Evolutionary conservation across 176 grass and related monocot species (phyloP).

Genomic region (Pontederia crassipes): DNA sequence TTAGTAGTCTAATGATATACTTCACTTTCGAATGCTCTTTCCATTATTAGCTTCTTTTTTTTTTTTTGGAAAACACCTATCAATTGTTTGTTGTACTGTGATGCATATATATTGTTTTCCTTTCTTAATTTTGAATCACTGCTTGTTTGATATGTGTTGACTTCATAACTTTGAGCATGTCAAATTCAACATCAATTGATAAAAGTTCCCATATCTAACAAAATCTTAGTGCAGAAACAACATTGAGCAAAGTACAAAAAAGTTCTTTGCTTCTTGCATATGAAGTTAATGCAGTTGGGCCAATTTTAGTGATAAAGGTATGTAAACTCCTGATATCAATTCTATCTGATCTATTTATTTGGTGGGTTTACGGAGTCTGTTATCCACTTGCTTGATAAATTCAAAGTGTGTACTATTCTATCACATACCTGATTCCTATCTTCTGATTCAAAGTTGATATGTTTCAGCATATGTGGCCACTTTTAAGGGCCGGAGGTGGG

Average conservation of each 20-base stretch:
- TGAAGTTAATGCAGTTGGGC: conserved; percentile 71
- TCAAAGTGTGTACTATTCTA: background rate
- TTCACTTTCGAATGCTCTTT: background rate
- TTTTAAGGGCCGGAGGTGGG: conserved; percentile 48
- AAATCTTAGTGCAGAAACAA: conserved; percentile 45
- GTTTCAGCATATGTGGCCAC: conserved; percentile 59
- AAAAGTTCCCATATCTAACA: background rate
- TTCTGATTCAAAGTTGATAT: background rate
- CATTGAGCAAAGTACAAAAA: conserved; percentile 73
- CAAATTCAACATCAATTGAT: background rate
- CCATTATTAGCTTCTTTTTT: background rate
- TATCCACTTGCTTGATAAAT: conserved; percentile 1
- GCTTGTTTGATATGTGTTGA: background rate
- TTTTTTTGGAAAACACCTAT: background rate
- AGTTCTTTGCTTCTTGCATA: conserved; percentile 63
- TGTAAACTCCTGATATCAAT: background rate
- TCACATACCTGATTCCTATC: background rate
- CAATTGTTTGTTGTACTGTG: background rate
- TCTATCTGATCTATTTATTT: background rate
- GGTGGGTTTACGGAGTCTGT: background rate
- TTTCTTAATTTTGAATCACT: background rate
- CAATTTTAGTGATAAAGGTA: conserved; percentile 74
- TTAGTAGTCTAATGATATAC: background rate
- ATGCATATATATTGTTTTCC: background rate
- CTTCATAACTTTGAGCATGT: background rate